These are phyloP conservation scores for Colletotrichum musae DNA, from an alignment of 2,329 filamentous ascomycete genomes.

Conservation along the genomic window DNA sequence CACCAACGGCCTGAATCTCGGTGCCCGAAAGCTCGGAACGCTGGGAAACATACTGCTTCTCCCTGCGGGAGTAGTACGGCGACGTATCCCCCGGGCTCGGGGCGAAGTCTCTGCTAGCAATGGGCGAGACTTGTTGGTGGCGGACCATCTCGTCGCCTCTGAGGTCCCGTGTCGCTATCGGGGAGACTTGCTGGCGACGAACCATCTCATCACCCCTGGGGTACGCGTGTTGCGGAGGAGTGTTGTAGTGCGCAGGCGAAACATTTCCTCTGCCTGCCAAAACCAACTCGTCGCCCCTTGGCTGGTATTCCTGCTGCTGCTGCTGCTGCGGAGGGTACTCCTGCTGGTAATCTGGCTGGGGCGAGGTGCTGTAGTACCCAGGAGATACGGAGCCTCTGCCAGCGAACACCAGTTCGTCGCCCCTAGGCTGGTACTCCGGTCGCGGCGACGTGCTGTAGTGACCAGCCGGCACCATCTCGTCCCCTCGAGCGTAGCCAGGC, in stretches of 20 bases:
- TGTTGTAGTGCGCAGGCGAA: constrained; percentile 49
- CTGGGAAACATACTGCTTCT: constrained; percentile 49
- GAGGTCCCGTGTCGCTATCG: constrained; percentile 15
- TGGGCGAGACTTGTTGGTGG: constrained; percentile 25
- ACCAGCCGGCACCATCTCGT: constrained; percentile 34
- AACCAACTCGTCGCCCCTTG: constrained; percentile 36
- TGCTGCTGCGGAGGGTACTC: constrained; percentile 37
- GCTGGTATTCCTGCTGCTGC: constrained; percentile 27
- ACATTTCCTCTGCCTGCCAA: constrained; percentile 54
- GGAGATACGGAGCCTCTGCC: constrained; percentile 51
- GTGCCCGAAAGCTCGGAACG: constrained; percentile 55
- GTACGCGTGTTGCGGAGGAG: constrained; percentile 43
- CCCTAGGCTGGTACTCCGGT: constrained; percentile 34
- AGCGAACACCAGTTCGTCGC: constrained; percentile 47
- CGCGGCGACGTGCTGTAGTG: constrained; percentile 48
- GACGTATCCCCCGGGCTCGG: constrained; percentile 49
- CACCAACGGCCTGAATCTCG: constrained; percentile 54
- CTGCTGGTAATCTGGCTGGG: constrained; percentile 39
- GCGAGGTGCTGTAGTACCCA: constrained; percentile 48
- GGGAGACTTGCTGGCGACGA: constrained; percentile 28
- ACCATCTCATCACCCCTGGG: constrained; percentile 35
- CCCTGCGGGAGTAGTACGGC: constrained; percentile 47
- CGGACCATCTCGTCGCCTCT: constrained; percentile 25
- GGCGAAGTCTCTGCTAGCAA: constrained; percentile 47
- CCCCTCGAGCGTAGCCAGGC: constrained; percentile 22